Conservation (phyloP, 2,329 filamentous ascomycete genomes). For the Thyridium curvatum region DNA sequence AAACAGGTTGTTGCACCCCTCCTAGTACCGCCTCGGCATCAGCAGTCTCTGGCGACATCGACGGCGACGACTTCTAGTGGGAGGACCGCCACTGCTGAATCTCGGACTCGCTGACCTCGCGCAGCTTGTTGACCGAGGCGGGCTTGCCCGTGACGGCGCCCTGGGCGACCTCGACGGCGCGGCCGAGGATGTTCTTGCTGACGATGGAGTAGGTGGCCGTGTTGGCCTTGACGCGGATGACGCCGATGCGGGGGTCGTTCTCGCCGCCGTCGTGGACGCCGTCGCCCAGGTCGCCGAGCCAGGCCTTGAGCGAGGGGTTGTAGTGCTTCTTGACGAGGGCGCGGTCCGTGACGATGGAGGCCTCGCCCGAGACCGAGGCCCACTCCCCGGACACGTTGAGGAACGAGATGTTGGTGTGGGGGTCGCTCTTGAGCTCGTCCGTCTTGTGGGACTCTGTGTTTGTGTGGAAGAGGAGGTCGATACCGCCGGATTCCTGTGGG, state of each 20-base stretch:
- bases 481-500: constrained; percentile 67
- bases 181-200: constrained; percentile 55
- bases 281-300: constrained; percentile 81
- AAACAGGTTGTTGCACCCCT: no score
- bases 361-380: constrained; percentile 76
- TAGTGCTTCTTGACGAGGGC: constrained; percentile 69
- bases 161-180: constrained; percentile 67
- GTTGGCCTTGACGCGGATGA: constrained; percentile 70
- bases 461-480: constrained; percentile 85
- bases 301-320: constrained; percentile 66
- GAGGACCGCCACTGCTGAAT: constrained; percentile 51
- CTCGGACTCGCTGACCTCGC: constrained; percentile 65
- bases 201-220: constrained; percentile 67
- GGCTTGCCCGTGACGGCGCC: constrained; percentile 66
- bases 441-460: constrained; percentile 89
- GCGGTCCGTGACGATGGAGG: constrained; percentile 64
- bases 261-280: constrained; percentile 77
- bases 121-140: constrained; percentile 67
- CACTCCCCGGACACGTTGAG: constrained; percentile 71
- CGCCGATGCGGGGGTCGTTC: constrained; percentile 72
- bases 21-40: no score
- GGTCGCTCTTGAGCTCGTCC: constrained; percentile 66
- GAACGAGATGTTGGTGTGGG: constrained; percentile 77
- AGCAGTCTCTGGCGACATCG: not conserved
- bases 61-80: constrained; percentile 12